Conservation (phyloP, 2,329 filamentous ascomycete genomes). For the Stemphylium lycopersici region DNA sequence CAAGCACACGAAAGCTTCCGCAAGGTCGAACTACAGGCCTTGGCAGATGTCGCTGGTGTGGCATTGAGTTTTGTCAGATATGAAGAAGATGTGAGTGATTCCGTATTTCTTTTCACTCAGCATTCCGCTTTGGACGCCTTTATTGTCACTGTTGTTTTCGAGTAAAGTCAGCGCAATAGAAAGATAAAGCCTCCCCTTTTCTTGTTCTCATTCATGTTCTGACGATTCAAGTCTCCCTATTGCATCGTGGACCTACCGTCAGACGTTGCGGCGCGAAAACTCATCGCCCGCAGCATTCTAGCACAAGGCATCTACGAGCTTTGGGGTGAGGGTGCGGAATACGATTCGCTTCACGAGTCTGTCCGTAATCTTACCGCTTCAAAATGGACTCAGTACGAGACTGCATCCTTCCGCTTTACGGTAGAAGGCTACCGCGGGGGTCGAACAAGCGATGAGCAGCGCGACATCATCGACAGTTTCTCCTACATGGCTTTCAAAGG, state of each 20-base stretch:
- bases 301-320: conserved; percentile 85
- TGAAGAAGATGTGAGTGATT: conserved; percentile 68
- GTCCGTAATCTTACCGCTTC: conserved; percentile 65
- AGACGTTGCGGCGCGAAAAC: conserved; percentile 67
- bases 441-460: conserved; percentile 66
- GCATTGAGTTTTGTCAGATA: conserved; percentile 78
- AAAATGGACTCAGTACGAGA: conserved; percentile 70
- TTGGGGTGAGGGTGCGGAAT: conserved; percentile 76
- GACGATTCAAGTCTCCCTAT: conserved; percentile 75
- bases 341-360: conserved; percentile 71
- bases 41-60: conserved; percentile 72
- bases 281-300: conserved; percentile 80
- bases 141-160: background rate
- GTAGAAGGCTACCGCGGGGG: conserved; percentile 83
- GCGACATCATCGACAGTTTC: conserved; percentile 82
- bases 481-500: conserved; percentile 78
- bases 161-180: background rate
- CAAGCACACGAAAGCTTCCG: conserved; percentile 93
- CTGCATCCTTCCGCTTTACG: conserved; percentile 78
- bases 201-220: conserved; percentile 5
- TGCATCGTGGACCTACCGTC: conserved; percentile 73
- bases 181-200: no score
- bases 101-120: background rate
- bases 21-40: conserved; percentile 78
- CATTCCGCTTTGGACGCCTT: background rate